Conservation (phyloP, 1,284 basidiomycete species). For the Papiliotrema laurentii region DNA sequence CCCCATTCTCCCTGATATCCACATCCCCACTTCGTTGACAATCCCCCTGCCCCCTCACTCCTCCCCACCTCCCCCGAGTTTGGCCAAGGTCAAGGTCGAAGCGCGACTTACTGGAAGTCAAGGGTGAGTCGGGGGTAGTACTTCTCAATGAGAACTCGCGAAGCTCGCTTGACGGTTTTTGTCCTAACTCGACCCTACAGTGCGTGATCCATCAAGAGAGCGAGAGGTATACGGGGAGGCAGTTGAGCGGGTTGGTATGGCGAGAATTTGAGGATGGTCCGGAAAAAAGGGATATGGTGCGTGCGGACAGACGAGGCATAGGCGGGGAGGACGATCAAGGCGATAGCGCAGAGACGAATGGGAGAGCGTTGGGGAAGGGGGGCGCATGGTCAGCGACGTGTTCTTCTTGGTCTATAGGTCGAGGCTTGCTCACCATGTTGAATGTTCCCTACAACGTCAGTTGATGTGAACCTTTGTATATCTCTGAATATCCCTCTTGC, state of each 20-base stretch:
- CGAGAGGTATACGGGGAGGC: neutral
- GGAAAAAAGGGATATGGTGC: too few relatives aligned
- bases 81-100: too few relatives aligned
- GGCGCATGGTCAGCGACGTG: conserved; percentile 1
- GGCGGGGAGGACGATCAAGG: too few relatives aligned
- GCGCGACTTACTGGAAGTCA: conserved; percentile 70
- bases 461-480: too few relatives aligned
- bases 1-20: neutral
- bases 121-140: conserved; percentile 97
- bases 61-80: too few relatives aligned
- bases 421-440: conserved; percentile 6
- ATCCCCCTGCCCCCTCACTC: neutral
- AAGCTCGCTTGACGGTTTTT: conserved; percentile 99
- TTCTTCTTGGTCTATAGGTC: neutral
- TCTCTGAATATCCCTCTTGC: too few relatives aligned
- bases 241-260: neutral
- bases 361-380: neutral
- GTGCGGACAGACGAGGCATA: neutral
- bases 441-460: conserved; percentile 5
- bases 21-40: neutral
- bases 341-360: neutral
- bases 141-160: conserved; percentile 98
- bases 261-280: neutral
- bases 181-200: conserved; percentile 96
- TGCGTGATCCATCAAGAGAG: neutral